A percentile compares a stretch with the other conserved stretches of the same genome.
Conservation (phyloP, 768 basidiomycete species). For the Lactarius evosmus region DNA sequence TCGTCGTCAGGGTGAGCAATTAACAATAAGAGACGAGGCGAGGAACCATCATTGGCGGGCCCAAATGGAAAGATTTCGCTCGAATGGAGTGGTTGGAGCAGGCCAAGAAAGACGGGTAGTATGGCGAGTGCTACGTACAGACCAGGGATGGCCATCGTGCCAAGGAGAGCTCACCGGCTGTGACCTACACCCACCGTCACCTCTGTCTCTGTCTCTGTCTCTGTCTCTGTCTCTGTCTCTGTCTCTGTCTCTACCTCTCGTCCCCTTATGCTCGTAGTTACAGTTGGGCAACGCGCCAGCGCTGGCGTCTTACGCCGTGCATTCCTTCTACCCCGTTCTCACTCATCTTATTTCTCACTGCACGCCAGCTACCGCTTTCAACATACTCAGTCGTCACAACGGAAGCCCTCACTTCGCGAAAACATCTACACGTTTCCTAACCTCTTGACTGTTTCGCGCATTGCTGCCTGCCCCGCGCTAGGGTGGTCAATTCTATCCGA, state of each 20-base stretch:
- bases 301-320: conserved; percentile 11
- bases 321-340: conserved; percentile 10
- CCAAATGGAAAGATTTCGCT: not conserved
- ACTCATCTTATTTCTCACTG: not conserved
- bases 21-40: conserved; percentile 52
- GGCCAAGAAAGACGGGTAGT: conserved; percentile 8
- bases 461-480: conserved; percentile 85
- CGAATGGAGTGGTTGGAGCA: conserved; percentile 9
- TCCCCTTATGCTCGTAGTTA: conserved; percentile 1
- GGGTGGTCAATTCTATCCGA: conserved; percentile 85
- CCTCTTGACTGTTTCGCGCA: conserved; percentile 80
- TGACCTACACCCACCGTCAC: not conserved
- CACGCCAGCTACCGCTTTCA: conserved; percentile 11
- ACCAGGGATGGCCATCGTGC: conserved; percentile 7
- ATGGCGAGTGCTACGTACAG: conserved; percentile 12
- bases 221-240: too few species aligned
- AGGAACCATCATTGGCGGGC: not conserved
- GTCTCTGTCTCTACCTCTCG: not conserved
- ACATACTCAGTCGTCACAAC: conserved; percentile 11
- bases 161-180: not conserved
- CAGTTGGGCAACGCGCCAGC: not conserved
- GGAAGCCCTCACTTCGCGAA: conserved; percentile 49
- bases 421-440: conserved; percentile 97
- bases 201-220: not conserved
- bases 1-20: conserved; percentile 97